Evolutionary conservation across 2,329 filamentous ascomycete species (phyloP), one percentile per base, ranked within the genome.

Genomic region (Aspergillus sp.): DNA sequence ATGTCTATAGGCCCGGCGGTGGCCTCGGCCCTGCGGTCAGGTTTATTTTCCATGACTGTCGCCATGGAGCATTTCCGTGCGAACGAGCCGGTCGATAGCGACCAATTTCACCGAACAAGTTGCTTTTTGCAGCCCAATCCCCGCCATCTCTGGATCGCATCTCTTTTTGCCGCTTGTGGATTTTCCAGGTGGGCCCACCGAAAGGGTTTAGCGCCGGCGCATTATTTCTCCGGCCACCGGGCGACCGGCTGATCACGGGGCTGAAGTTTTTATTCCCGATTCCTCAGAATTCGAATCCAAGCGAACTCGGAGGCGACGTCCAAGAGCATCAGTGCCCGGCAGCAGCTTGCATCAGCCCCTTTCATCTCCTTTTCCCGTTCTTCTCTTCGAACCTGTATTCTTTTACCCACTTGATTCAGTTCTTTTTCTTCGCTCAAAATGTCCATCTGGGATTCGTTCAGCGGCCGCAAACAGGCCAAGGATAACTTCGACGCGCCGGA

Each of bases 401-500:
- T 42, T 42, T 55, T 51, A 61, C 61, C 62, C 58, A 63, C 56
- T 51, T 61, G 64, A 56, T 70, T 69, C 64, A 54, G 27, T 30
- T 30, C 55, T 59, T 62, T 64, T 58, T 47, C 54, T 33, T 55
- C 49, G 20, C 61, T 58, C 70, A 73, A 60, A 60, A 85, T 84
- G 82, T 78, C 80, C 56, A 77, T 85, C 68, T 85, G 83, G 85
- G 85, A 87, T 70, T 79, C 81, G 17, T 77, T 88, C 68, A 83
- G 83, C 40, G 85, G 85, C 61, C 82, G 82, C 69, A 86, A 86
- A 73, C 78, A 73, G 69, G 77, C 79, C 67, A 83, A 84, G 57
- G 75, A 81, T 54, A 75, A 82, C 64, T 93, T 91, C 77, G 87
- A 93, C 75, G 86, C 86, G 54, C 87, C 89, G 76, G 92, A 93